Base-by-base conservation (phyloP, 2,329 filamentous ascomycete genomes). In the Claviceps pusilla region DNA sequence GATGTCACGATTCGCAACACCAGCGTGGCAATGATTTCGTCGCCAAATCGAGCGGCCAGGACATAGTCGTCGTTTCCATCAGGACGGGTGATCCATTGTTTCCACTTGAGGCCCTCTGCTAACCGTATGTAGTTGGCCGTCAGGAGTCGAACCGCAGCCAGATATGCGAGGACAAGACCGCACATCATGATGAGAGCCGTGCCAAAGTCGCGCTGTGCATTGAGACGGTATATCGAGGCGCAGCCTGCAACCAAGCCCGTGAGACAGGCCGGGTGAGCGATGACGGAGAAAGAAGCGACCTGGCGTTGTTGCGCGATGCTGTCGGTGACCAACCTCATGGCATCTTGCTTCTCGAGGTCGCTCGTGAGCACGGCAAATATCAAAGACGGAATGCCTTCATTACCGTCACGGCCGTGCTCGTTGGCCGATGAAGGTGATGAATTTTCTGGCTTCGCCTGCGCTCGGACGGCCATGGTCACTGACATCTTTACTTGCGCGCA, bases 221-320 rank as follows among this genome's bases (percentile, higher is more conserved):
- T 56, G 47, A 55, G 57, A 55, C 71, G 70, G 62, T 74, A 74
- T n/a, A 71, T 64, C 31, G 69, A 54, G 1, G 68, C 71, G 11
- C 65, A 58, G 9, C 76, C 60, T 2, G 67, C 64, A 45, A 68
- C 59, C 19, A 81, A 70, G 12, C 71, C 64, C 5, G 74, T 67
- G 1, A 82, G 60, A 48, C 73, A 70, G 28, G 76, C 64, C 0
- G 79, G 80, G 67, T 88, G 79, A 63, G 78, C 79, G 58, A 88
- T 75, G 57, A 93, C 70, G 57, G 78, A 71, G 51, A 73, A 71
- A 14, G 82, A 79, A 7, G 86, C 82, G 4, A 77, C 68, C 66
- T 89, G 83, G 53, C 86, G 83, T 70, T 93, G 88, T 65, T 95
- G 86, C 31, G 87, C 86, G 54, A 94, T 81, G 59, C 83, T 87